Percentiles rank a stretch among this genome's conserved stretches.
These are phyloP conservation scores for Avena atlantica DNA, from an alignment of 176 grass and related monocot genomes.

Conservation along the genomic window DNA sequence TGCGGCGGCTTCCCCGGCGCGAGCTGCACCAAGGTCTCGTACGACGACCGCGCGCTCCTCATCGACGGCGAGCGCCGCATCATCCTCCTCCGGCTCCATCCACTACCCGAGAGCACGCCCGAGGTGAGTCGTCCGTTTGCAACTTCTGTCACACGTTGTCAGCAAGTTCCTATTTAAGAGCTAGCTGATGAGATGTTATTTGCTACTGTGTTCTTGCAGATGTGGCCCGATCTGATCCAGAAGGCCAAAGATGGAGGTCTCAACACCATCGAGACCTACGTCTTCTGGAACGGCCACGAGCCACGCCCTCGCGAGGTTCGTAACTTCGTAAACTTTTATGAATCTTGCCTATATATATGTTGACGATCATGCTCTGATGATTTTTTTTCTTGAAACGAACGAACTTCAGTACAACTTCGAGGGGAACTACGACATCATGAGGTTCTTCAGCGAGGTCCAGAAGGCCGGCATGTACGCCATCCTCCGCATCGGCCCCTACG, in stretches of 20 bases:
- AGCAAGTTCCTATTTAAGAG: not conserved
- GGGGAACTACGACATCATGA: constrained; percentile 59
- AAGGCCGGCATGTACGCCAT: constrained; percentile 65
- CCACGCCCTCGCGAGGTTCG: constrained; percentile 46
- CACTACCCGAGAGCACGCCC: constrained; percentile 61
- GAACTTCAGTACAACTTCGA: constrained; percentile 57
- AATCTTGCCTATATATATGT: not conserved
- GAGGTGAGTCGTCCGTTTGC: constrained; percentile 20
- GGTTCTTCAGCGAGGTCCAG: constrained; percentile 66
- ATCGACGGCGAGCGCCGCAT: constrained; percentile 53
- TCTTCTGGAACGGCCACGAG: constrained; percentile 74
- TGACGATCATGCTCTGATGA: not conserved
- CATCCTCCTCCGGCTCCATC: constrained; percentile 48
- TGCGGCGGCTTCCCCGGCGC: not conserved
- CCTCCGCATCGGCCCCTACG: constrained; percentile 76
- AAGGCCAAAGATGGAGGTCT: constrained; percentile 69
- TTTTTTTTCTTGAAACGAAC: not conserved
- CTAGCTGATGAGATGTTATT: too few species aligned
- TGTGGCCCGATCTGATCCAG: constrained; percentile 68
- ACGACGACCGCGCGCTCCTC: constrained; percentile 34
- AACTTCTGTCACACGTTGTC: not conserved
- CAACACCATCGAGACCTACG: constrained; percentile 65
- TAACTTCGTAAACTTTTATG: not conserved
- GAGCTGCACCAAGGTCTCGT: constrained; percentile 5
- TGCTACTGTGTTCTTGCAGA: too few species aligned